A percentile compares a stretch with the other conserved stretches of the same genome.
phyloP scores from a whole-genome alignment of 2,329 filamentous ascomycete genomes.

The Trichoderma sp. region DNA sequence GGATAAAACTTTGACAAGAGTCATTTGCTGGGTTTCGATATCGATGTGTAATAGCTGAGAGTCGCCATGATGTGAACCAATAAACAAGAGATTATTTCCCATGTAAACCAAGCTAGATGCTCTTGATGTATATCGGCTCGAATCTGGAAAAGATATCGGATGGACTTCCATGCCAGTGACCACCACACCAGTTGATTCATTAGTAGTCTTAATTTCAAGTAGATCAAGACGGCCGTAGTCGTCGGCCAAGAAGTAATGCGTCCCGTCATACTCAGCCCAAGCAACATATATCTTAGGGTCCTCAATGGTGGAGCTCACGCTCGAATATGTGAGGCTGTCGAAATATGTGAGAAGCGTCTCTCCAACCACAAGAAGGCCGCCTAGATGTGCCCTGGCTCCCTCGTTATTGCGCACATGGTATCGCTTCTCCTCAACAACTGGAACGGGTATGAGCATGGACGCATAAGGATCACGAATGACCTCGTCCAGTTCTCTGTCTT shows the following conservation, averaged over 20 bases:
- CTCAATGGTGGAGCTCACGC: constrained; percentile 61
- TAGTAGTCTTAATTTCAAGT: constrained; percentile 69
- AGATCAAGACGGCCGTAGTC: constrained; percentile 85
- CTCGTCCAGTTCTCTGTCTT: constrained; percentile 54
- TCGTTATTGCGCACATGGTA: constrained; percentile 58
- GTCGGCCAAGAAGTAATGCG: constrained; percentile 83
- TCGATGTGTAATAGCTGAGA: constrained; percentile 73
- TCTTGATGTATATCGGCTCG: constrained; percentile 56
- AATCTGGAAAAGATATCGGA: constrained; percentile 31
- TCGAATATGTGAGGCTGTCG: constrained; percentile 69
- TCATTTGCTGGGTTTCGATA: constrained; percentile 44
- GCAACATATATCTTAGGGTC: constrained; percentile 85
- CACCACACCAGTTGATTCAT: constrained; percentile 62
- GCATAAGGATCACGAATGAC: constrained; percentile 55
- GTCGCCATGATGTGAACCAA: constrained; percentile 91
- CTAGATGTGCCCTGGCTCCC: constrained; percentile 55
- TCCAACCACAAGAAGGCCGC: constrained; percentile 71
- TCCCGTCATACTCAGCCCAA: constrained; percentile 81
- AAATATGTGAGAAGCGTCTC: constrained; percentile 83
- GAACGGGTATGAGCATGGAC: constrained; percentile 61
- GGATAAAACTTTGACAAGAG: constrained; percentile 63
- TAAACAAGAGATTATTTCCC: constrained; percentile 68
- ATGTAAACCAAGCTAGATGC: constrained; percentile 79
- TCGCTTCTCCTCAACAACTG: constrained; percentile 55
- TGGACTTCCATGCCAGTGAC: constrained; percentile 72